phyloP scores from a whole-genome alignment of 1,284 basidiomycete species.

The Volvariella volvacea region DNA sequence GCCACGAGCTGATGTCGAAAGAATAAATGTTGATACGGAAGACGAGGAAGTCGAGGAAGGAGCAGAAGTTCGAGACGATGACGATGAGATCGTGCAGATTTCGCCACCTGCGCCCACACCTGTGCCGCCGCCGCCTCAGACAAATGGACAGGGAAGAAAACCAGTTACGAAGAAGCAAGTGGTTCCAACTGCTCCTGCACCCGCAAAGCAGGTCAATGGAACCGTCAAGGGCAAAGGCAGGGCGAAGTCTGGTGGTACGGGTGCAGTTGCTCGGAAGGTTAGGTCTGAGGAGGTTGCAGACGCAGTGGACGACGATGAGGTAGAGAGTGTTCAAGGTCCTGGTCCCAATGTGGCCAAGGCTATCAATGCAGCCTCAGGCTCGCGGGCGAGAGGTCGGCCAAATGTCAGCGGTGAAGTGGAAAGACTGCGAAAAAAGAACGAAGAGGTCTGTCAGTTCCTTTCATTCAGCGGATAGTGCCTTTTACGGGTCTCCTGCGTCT shows the following conservation, averaged over 20 bases:
- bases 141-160: too few species aligned
- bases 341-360: constrained; percentile 2
- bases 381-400: too few species aligned
- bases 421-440: constrained; percentile 20
- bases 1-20: too few species aligned
- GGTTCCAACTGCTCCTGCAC: neutral
- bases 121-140: too few species aligned
- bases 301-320: constrained; percentile 10
- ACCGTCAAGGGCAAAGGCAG: constrained; percentile 27
- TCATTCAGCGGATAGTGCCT: too few species aligned
- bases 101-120: too few species aligned
- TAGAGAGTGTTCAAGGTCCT: constrained; percentile 15
- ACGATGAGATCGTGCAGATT: constrained; percentile 13
- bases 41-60: constrained; percentile 6
- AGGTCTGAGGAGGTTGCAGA: too few species aligned
- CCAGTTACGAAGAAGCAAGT: too few species aligned
- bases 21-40: constrained; percentile 1
- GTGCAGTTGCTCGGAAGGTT: neutral
- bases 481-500: too few species aligned
- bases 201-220: constrained; percentile 12
- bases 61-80: constrained; percentile 10
- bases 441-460: neutral
- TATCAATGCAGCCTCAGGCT: too few species aligned
- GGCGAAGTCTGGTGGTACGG: constrained; percentile 16
- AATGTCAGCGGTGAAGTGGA: constrained; percentile 12